Percentiles rank a stretch among this genome's conserved stretches.
Conservation (phyloP, 2,329 filamentous ascomycete genomes). For the Exophiala sp. region DNA sequence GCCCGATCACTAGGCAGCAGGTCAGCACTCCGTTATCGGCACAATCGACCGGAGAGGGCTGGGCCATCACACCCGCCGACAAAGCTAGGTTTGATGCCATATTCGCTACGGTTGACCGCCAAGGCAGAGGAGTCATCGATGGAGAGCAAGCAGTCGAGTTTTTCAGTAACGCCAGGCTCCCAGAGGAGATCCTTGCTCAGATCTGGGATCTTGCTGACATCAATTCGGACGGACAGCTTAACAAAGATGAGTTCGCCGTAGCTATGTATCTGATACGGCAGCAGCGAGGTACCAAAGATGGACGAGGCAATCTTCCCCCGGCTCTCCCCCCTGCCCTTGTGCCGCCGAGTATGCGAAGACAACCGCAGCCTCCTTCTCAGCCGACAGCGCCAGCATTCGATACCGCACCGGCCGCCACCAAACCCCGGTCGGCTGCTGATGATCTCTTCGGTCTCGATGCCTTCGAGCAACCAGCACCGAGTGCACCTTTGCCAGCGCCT, state of each 20-base stretch:
- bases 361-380: conserved; percentile 37
- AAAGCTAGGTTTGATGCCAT: conserved; percentile 83
- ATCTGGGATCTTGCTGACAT: conserved; percentile 98
- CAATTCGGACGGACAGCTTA: conserved; percentile 79
- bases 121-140: conserved; percentile 73
- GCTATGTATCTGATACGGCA: conserved; percentile 96
- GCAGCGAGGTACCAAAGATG: conserved; percentile 67
- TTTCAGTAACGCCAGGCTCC: conserved; percentile 83
- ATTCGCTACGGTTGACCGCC: conserved; percentile 76
- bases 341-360: conserved; percentile 73
- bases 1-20: conserved; percentile 50
- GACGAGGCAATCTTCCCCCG: conserved; percentile 58
- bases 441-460: conserved; percentile 91
- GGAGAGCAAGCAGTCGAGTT: conserved; percentile 93
- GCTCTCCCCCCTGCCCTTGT: conserved; percentile 75
- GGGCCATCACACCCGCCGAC: conserved; percentile 75
- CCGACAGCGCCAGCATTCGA: conserved; percentile 43
- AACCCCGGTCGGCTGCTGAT: conserved; percentile 76
- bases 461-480: conserved; percentile 44
- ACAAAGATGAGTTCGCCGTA: conserved; percentile 86
- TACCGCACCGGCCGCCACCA: conserved; percentile 39
- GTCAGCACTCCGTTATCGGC: conserved; percentile 48
- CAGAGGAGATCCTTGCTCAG: conserved; percentile 82
- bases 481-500: conserved; percentile 36
- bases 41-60: conserved; percentile 60